phyloP scores from a whole-genome alignment of 2,329 filamentous ascomycete genomes.

The Colletotrichum sp. region DNA sequence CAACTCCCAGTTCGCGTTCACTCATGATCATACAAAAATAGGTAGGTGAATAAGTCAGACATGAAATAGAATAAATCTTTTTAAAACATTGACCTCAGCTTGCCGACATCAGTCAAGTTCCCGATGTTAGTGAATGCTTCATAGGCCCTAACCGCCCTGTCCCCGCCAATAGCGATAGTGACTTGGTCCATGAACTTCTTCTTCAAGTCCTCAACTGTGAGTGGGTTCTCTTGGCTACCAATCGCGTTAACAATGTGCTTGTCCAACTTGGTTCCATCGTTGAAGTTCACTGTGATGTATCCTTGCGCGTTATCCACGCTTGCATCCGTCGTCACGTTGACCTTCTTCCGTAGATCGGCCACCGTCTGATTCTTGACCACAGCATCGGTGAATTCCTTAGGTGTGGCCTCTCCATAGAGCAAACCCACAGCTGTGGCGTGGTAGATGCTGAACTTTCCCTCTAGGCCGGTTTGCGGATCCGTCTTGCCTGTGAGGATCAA shows the following conservation, averaged over 20 bases:
- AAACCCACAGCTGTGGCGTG: neutral
- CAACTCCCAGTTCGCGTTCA: fast-evolving
- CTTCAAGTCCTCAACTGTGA: neutral
- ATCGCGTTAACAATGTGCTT: neutral
- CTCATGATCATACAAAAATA: fast-evolving
- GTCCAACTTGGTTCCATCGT: neutral
- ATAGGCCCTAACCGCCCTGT: neutral
- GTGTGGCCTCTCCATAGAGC: neutral
- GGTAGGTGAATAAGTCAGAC: too few species aligned
- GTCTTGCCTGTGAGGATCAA: neutral
- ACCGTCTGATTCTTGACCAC: neutral
- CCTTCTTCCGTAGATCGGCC: neutral
- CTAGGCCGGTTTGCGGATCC: neutral
- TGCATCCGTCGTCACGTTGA: neutral
- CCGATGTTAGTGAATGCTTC: neutral
- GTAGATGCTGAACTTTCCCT: neutral
- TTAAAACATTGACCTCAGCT: too few species aligned
- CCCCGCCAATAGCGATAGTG: neutral
- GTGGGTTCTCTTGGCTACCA: neutral
- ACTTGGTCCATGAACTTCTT: neutral
- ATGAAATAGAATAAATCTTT: too few species aligned
- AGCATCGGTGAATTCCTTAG: neutral
- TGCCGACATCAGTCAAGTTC: neutral
- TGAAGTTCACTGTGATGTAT: neutral
- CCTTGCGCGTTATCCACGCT: neutral